These are phyloP conservation scores for Hyaloscypha hepaticicola DNA, from an alignment of 495 filamentous ascomycete species.

Conservation along the genomic window DNA sequence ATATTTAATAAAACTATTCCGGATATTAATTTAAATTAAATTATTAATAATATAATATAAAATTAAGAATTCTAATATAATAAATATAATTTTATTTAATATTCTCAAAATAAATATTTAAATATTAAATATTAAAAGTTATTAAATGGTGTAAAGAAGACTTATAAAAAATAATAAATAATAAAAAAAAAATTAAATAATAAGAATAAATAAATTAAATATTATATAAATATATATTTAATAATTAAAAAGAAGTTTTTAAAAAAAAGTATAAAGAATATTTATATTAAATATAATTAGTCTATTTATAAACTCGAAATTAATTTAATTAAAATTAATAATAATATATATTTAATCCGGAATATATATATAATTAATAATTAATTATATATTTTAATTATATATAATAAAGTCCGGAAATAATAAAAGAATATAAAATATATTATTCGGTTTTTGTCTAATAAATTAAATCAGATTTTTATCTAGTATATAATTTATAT, in stretches of 20 bases:
- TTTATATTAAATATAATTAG: no score
- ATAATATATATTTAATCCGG: slow-evolving; percentile 12
- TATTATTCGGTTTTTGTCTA: no score
- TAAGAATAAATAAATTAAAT: no score
- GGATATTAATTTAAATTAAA: neutral
- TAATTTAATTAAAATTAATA: slow-evolving; percentile 11
- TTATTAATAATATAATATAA: neutral
- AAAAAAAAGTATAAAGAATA: no score
- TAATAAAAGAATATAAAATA: no score
- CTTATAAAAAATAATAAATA: neutral
- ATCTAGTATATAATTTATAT: no score
- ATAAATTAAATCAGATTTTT: no score
- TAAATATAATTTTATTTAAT: slow-evolving; percentile 6
- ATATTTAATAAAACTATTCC: slow-evolving; percentile 2
- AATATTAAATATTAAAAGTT: neutral
- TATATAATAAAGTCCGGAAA: no score
- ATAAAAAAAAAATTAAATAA: no score
- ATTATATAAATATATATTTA: no score
- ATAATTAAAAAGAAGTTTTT: no score
- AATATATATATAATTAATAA: slow-evolving; percentile 13
- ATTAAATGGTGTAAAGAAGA: neutral
- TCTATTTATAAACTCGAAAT: neutral
- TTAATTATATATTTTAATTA: neutral
- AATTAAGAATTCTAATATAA: neutral
- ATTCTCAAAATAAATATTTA: neutral